These are phyloP conservation scores for Croton setiger DNA, from an alignment of 441 rosid species.

Conservation along the genomic window DNA sequence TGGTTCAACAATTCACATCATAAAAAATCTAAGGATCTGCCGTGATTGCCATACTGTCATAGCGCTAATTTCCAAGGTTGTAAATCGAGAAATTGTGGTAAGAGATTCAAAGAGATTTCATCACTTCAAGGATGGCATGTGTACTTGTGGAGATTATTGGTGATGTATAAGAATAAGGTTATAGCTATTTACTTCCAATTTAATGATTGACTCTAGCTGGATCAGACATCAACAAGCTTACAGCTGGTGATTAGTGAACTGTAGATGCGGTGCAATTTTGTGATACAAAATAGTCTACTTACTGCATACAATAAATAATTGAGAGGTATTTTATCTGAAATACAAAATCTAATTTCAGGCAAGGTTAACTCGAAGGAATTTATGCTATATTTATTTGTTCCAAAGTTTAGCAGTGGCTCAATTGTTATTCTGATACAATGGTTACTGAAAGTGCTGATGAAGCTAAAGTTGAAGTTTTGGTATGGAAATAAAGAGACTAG, in stretches of 20 bases:
- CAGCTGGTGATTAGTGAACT: neutral
- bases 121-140: conserved; percentile 65
- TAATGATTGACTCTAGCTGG: neutral
- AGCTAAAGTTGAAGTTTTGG: neutral
- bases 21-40: conserved; percentile 79
- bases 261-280: neutral
- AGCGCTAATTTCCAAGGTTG: conserved; percentile 64
- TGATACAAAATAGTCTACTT: neutral
- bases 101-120: conserved; percentile 84
- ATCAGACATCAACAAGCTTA: neutral
- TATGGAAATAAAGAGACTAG: neutral
- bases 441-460: neutral
- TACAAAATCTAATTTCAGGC: neutral
- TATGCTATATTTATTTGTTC: neutral
- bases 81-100: conserved; percentile 44
- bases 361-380: neutral
- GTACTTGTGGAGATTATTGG: conserved; percentile 87
- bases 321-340: neutral
- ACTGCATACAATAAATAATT: neutral
- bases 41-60: conserved; percentile 76
- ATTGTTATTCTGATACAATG: neutral
- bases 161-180: conserved; percentile 22
- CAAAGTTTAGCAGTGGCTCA: neutral
- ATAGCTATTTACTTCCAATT: neutral
- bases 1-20: conserved; percentile 57